Evolutionary conservation across 1,284 basidiomycete species (phyloP), one percentile per base, ranked within the genome.

Genomic region (Neonothopanus nambi): DNA sequence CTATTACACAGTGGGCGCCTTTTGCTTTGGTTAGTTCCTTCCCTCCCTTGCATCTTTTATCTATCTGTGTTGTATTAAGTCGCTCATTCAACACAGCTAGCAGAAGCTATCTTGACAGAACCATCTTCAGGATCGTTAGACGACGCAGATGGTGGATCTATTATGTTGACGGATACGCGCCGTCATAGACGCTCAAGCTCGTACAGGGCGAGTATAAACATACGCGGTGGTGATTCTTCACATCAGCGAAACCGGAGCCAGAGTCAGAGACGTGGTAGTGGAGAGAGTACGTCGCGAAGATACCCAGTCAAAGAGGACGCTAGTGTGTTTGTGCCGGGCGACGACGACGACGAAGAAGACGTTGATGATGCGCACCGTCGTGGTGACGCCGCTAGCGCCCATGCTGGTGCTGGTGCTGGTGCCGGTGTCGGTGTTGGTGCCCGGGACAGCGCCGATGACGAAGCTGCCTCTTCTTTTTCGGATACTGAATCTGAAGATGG

Each of bases 1-100:
- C 89, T 1, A 78, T 93, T 51, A 82, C 85, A 0, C 83, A 85
- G 67, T 93, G 91, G 91, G 89, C 81, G 8, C 89, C 89, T 3
- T 91, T 89, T 66, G 81, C 88, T 1, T 67, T 91, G 64, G 88
- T 89, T 60, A 55, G 82, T 72, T 11, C 23, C 24, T 55, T 44
- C 46, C 56, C 33, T 24, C 23, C 12, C 52, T 15, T 33, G 8
- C 37, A 13, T 5, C 41, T 37, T 44, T 17, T 21, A 40, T n/a
- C 33, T 9, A 18, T 38, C 24, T 33, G 30, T n/a, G n/a, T n/a
- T n/a, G n/a, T n/a, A n/a, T n/a, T n/a, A n/a, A n/a, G n/a, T n/a
- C n/a, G 47, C 21, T 18, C 30, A 11, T 24, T 21, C 51, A 38
- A 37, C 35, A 24, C 58, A 90, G 88, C 79, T 90, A 2, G 86